Conservation (phyloP, 2,329 filamentous ascomycete genomes). For the Tetracladium maxilliforme region DNA sequence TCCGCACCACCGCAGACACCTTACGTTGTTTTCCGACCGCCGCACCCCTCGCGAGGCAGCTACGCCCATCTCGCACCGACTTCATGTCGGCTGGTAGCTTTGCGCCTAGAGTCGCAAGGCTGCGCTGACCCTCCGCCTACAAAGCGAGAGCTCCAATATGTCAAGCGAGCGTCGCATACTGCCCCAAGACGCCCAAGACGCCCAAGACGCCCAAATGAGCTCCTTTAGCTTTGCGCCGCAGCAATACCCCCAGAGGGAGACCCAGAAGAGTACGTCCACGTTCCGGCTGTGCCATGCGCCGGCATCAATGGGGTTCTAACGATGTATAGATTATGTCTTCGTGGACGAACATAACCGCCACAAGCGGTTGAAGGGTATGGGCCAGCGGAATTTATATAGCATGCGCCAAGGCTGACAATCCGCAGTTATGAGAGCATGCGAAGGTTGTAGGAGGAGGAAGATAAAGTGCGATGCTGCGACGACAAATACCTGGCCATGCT, state of each 20-base stretch:
- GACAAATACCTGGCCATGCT: conserved; percentile 95
- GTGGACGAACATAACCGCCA: conserved; percentile 98
- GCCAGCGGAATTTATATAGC: conserved; percentile 7
- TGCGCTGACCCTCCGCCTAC: too few relatives aligned
- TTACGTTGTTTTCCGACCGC: too few relatives aligned
- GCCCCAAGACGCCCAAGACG: too few relatives aligned
- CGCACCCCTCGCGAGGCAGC: too few relatives aligned
- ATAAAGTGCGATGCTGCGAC: conserved; percentile 97
- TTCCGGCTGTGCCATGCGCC: not conserved
- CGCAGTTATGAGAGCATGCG: conserved; percentile 89
- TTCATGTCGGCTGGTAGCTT: too few relatives aligned
- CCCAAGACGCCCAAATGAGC: conserved; percentile 59
- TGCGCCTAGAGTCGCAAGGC: too few relatives aligned
- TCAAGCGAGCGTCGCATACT: too few relatives aligned
- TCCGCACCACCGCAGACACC: too few relatives aligned
- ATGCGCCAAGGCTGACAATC: conserved; percentile 7
- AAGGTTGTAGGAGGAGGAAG: conserved; percentile 86
- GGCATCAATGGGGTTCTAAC: conserved; percentile 13
- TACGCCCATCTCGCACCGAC: too few relatives aligned
- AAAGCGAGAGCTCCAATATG: too few relatives aligned
- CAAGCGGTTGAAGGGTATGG: conserved; percentile 79
- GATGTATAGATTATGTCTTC: conserved; percentile 77
- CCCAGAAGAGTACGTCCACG: conserved; percentile 61
- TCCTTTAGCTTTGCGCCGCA: conserved; percentile 62
- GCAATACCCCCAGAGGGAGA: conserved; percentile 51